Evolutionary conservation across 176 grass and related monocot genomes (phyloP).

Genomic region (Avena sativa): DNA sequence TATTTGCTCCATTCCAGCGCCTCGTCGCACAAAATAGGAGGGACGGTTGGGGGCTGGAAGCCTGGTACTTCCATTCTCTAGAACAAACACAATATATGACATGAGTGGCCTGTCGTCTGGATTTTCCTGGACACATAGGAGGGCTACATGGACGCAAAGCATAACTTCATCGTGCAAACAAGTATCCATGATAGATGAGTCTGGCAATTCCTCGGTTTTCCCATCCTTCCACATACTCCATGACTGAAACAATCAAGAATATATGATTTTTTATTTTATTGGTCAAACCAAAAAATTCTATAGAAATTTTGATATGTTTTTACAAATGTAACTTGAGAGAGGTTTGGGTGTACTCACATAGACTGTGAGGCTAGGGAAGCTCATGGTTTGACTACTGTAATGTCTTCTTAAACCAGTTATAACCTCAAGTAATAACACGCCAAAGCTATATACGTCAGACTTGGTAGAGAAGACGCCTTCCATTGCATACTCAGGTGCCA

Average conservation of each 20-base stretch:
- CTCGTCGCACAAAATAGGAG: too few relatives aligned
- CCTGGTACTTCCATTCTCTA: too few relatives aligned
- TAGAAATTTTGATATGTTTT: neutral
- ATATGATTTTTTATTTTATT: neutral
- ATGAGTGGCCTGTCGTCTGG: too few relatives aligned
- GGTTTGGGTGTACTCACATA: constrained; percentile 29
- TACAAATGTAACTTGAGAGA: neutral
- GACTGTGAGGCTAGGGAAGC: constrained; percentile 48
- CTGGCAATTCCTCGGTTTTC: constrained; percentile 25
- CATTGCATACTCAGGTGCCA: constrained; percentile 3
- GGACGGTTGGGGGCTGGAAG: too few relatives aligned
- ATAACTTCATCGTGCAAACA: too few relatives aligned
- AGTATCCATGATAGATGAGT: too few relatives aligned
- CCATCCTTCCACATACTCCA: constrained; percentile 58
- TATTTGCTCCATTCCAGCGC: too few relatives aligned
- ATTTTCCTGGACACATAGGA: too few relatives aligned
- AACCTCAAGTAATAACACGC: constrained; percentile 53
- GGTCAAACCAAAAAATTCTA: neutral
- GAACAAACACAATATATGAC: too few relatives aligned
- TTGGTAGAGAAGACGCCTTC: constrained; percentile 53
- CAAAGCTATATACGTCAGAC: constrained; percentile 61
- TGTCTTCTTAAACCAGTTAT: constrained; percentile 48
- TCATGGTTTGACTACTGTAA: neutral
- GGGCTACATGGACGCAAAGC: too few relatives aligned
- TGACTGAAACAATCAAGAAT: constrained; percentile 7